Percentiles rank a stretch among this genome's conserved stretches.
These are phyloP conservation scores for Cyamopsis tetragonoloba DNA, from an alignment of 306 rosid genomes.

Conservation along the genomic window DNA sequence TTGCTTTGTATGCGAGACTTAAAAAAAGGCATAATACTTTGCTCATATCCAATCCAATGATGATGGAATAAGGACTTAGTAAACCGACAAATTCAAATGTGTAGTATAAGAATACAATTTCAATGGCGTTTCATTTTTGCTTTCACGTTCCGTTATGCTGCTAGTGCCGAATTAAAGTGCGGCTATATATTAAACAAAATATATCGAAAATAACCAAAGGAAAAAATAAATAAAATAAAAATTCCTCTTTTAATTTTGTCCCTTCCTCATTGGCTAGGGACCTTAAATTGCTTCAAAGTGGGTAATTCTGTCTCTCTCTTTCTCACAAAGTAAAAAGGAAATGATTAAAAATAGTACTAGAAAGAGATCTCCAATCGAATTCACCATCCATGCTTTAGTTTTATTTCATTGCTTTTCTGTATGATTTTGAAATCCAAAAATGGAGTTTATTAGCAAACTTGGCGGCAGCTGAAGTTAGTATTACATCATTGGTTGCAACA, in stretches of 20 bases:
- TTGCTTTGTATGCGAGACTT: constrained; percentile 7
- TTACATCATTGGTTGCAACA: too few relatives aligned
- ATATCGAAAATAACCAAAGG: neutral
- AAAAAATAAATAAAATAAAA: constrained; percentile 5
- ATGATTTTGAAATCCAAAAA: neutral
- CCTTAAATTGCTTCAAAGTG: constrained; percentile 22
- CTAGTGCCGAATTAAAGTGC: constrained; percentile 24
- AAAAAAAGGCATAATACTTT: constrained; percentile 4
- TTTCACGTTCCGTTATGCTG: constrained; percentile 59
- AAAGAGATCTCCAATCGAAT: neutral
- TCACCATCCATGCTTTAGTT: neutral
- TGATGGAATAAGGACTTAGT: neutral
- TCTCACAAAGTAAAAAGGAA: constrained; percentile 24
- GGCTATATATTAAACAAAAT: constrained; percentile 15
- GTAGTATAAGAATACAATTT: constrained; percentile 25
- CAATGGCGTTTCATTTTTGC: constrained; percentile 42
- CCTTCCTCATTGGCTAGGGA: constrained; percentile 16
- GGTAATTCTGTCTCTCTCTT: constrained; percentile 5
- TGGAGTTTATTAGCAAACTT: neutral
- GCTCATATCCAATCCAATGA: constrained; percentile 14
- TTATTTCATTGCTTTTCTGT: too few relatives aligned
- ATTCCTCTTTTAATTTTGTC: constrained; percentile 16
- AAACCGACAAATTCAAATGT: constrained; percentile 29
- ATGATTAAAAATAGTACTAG: neutral
- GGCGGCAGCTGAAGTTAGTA: too few relatives aligned